phyloP scores from a whole-genome alignment of 208 protist species.

The Porcisia deanei region DNA sequence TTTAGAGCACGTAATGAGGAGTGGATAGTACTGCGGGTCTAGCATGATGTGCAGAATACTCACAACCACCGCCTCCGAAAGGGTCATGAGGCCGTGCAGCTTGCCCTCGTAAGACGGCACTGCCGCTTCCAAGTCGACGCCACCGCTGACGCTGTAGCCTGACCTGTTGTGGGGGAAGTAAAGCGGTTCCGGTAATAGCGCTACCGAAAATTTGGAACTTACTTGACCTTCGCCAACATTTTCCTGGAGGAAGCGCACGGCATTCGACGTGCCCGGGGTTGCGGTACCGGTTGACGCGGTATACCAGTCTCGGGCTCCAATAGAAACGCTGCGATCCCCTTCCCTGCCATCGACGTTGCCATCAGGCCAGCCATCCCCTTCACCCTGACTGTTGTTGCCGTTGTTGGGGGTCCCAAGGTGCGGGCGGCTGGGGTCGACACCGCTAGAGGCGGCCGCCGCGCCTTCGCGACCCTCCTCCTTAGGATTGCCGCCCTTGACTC shows the following conservation, averaged over 20 bases:
- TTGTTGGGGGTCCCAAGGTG: not conserved
- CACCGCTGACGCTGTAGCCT: not conserved
- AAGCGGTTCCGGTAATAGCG: slow-evolving; percentile 18
- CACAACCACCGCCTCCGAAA: slow-evolving; percentile 89
- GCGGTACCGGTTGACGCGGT: not conserved
- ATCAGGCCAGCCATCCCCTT: slow-evolving; percentile 4
- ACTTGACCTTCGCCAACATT: slow-evolving; percentile 29
- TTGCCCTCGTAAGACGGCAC: slow-evolving; percentile 26
- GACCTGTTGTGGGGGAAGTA: slow-evolving; percentile 15
- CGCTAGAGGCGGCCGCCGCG: not conserved
- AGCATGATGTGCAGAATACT: slow-evolving; percentile 94
- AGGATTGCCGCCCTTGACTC: not conserved
- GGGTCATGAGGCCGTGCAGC: slow-evolving; percentile 63
- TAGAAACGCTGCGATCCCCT: slow-evolving; percentile 3
- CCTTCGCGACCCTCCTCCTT: slow-evolving; percentile 9
- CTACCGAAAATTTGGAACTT: slow-evolving; percentile 26
- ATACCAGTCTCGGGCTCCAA: not conserved
- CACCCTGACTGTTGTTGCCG: not conserved
- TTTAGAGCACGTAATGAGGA: slow-evolving; percentile 96
- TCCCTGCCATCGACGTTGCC: not conserved
- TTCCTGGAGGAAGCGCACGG: slow-evolving; percentile 45
- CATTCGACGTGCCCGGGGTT: slow-evolving; percentile 36
- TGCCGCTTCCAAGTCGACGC: not conserved
- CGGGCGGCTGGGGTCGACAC: not conserved
- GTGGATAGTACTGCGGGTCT: slow-evolving; percentile 94